Percentiles rank a stretch among this genome's conserved stretches.
Evolutionary conservation across 495 filamentous ascomycete genomes (phyloP).

Genomic region (Aspergillus incahuasiensis): DNA sequence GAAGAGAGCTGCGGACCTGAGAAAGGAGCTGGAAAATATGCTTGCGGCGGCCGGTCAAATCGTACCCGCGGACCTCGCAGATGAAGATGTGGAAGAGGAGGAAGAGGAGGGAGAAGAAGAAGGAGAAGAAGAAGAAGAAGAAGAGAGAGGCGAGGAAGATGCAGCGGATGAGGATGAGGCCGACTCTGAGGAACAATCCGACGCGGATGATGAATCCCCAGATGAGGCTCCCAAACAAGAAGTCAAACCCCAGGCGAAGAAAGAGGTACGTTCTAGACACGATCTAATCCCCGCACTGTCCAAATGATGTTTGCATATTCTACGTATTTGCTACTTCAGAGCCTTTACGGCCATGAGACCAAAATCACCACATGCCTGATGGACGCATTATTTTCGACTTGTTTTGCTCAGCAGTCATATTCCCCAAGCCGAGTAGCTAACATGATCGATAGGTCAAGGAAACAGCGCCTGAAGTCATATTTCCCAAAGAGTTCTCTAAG

Average conservation of each 20-base stretch:
- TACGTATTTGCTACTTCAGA: constrained; percentile 99
- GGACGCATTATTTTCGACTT: constrained; percentile 25
- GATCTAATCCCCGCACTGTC: constrained; percentile 20
- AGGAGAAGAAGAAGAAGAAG: constrained; percentile 31
- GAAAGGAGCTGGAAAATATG: constrained; percentile 42
- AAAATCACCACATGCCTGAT: constrained; percentile 86
- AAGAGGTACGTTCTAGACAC: constrained; percentile 52
- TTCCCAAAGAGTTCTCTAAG: constrained; percentile 42
- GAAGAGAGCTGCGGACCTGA: constrained; percentile 30
- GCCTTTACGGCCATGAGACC: constrained; percentile 91
- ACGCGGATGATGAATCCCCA: constrained; percentile 5
- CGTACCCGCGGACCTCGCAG: constrained; percentile 38
- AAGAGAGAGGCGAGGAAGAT: constrained; percentile 34
- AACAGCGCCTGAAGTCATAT: constrained; percentile 14
- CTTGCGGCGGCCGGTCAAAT: constrained; percentile 41
- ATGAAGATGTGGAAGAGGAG: constrained; percentile 45
- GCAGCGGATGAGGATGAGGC: constrained; percentile 32
- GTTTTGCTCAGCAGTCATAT: background rate
- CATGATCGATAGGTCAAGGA: constrained; percentile 41
- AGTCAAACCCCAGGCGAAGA: constrained; percentile 16
- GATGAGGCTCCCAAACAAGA: background rate
- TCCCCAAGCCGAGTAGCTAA: constrained; percentile 17
- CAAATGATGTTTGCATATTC: constrained; percentile 86
- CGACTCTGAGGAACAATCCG: constrained; percentile 35
- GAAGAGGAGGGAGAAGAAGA: constrained; percentile 26